These are phyloP conservation scores for Botryosphaeria agaves DNA, from an alignment of 2,329 filamentous ascomycete genomes.

Conservation along the genomic window DNA sequence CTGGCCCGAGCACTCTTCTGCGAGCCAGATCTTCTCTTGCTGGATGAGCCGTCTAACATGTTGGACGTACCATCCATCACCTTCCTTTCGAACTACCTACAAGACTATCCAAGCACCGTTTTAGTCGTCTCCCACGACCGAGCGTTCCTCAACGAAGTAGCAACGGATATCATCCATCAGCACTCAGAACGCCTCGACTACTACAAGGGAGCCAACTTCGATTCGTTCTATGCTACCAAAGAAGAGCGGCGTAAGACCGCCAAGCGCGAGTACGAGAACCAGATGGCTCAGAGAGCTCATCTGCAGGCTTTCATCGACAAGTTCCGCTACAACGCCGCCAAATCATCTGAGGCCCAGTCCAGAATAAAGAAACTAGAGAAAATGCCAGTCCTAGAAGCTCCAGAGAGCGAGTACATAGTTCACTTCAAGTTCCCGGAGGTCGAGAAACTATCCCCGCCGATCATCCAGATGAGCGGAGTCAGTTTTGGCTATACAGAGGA, in stretches of 20 bases:
- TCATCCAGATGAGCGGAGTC: slow-evolving; percentile 91
- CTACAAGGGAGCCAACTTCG: slow-evolving; percentile 93
- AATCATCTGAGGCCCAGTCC: slow-evolving; percentile 94
- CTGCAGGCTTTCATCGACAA: slow-evolving; percentile 81
- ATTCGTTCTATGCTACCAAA: slow-evolving; percentile 91
- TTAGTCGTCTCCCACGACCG: slow-evolving; percentile 97
- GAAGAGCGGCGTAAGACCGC: slow-evolving; percentile 95
- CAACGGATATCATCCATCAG: slow-evolving; percentile 98
- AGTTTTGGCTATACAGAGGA: slow-evolving; percentile 76
- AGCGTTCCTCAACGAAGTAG: slow-evolving; percentile 96
- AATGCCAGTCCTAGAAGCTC: slow-evolving; percentile 81
- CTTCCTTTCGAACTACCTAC: slow-evolving; percentile 90
- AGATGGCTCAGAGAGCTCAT: slow-evolving; percentile 87
- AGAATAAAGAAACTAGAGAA: slow-evolving; percentile 98
- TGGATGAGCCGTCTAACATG: slow-evolving; percentile 99
- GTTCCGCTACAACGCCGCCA: slow-evolving; percentile 97
- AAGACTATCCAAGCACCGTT: slow-evolving; percentile 83
- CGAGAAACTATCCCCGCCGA: slow-evolving; percentile 91
- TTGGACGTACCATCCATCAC: slow-evolving; percentile 99
- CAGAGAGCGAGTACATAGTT: slow-evolving; percentile 87
- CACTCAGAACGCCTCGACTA: slow-evolving; percentile 95
- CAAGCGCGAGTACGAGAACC: slow-evolving; percentile 95
- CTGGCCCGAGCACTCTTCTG: slow-evolving; percentile 92
- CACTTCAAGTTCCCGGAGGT: slow-evolving; percentile 97
- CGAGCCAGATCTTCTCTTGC: slow-evolving; percentile 84